Evolutionary conservation across 257 asterid genomes (phyloP), one percentile per base, ranked within the genome.

Genomic region (Misopates orontium): DNA sequence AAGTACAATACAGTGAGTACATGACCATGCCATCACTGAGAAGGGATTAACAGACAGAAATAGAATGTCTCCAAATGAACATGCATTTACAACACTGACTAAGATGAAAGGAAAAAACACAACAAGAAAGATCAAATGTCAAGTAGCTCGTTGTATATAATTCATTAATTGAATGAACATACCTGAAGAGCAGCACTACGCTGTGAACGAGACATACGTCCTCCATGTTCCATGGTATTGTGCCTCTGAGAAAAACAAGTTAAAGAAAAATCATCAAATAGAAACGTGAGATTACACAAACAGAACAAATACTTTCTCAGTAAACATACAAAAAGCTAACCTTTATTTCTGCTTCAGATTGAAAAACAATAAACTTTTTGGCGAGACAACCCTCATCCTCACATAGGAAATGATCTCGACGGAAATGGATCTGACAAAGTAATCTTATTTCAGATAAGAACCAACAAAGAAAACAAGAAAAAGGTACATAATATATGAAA

Each of bases 171-270:
- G 52, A 16, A 61, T 39, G 59, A 74, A 68, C 68, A 52, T 80
- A 75, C 99, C 96, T 90, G 97, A 74, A 94, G 95, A 54, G 99
- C 99, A 86, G 95, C 97, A 81, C 71, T 88, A 59, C 97, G 95
- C 81, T 83, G 77, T 62, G 95, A 82, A 77, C 97, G 96, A 51
- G 99, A 88, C 99, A 90, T 90, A 40, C 83, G 95, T 55, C 99
- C 99, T 61, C 86, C 99, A 60, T 94, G 99, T 84, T 86, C 97
- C 69, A 78, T 23, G 8, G 97, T 78, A 72, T 88, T 90, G 79
- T 94, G 99, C 85, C 95, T 88, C 99, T 94, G 83, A 72, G 75
- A 73, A 9, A 36, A 12, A 60, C 48, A 69, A 75, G 63, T 57
- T 75, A 51, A 22, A 41, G 57, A 71, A 60, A 19, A 50, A 66